Conservation (phyloP, 495 filamentous ascomycete species). For the Penicillium herquei region DNA sequence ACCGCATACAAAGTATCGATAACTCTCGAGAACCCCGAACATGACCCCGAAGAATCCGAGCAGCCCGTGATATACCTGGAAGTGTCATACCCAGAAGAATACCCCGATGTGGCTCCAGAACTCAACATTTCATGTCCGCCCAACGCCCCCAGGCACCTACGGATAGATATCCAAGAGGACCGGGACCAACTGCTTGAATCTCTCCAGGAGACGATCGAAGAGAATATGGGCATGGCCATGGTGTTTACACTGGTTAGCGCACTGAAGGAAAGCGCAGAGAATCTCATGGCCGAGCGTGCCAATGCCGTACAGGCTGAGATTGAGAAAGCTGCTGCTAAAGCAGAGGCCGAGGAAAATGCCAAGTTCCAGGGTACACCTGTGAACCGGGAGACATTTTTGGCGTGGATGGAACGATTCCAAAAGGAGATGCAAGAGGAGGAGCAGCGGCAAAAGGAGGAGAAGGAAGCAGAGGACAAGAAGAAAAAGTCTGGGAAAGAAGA, state of each 20-base stretch:
- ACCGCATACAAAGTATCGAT: constrained; percentile 82
- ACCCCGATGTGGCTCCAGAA: constrained; percentile 80
- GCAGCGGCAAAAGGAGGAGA: constrained; percentile 62
- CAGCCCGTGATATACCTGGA: constrained; percentile 65
- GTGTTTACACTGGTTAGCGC: constrained; percentile 85
- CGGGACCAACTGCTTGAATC: constrained; percentile 65
- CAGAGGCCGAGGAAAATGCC: constrained; percentile 88
- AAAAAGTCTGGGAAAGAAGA: constrained; percentile 55
- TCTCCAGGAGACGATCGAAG: constrained; percentile 69
- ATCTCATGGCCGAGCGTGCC: constrained; percentile 68
- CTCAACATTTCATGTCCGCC: constrained; percentile 72
- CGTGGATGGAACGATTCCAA: constrained; percentile 77
- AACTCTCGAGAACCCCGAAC: constrained; percentile 67
- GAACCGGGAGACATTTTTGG: constrained; percentile 76
- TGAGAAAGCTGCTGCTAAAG: constrained; percentile 65
- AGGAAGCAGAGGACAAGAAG: constrained; percentile 74
- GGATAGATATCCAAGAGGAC: constrained; percentile 65
- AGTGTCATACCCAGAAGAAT: constrained; percentile 80
- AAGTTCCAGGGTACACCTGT: constrained; percentile 95
- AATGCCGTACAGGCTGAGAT: constrained; percentile 56
- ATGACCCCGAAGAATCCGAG: constrained; percentile 52
- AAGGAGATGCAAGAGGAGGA: constrained; percentile 74
- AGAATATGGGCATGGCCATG: constrained; percentile 98
- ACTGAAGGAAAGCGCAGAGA: constrained; percentile 84
- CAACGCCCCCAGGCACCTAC: constrained; percentile 63